Percentiles rank a stretch among this genome's conserved stretches.
Evolutionary conservation across 2,329 filamentous ascomycete genomes (phyloP).

Genomic region (Penicillium sclerotigenum): DNA sequence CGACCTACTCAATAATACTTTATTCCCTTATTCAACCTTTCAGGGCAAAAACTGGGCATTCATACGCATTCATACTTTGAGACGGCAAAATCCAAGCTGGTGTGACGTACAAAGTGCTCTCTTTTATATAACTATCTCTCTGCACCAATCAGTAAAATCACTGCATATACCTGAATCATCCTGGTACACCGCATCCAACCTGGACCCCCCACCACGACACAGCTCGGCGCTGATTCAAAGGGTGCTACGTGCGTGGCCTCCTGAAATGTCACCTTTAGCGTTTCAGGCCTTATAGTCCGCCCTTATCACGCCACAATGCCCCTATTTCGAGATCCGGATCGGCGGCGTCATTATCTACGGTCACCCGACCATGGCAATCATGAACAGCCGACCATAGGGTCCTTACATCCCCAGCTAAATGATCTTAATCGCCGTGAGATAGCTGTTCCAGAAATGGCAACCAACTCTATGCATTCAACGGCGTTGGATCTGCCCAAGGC

Average conservation of each 20-base stretch:
- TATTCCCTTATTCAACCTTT: background rate
- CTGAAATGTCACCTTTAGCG: constrained; percentile 27
- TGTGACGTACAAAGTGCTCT: background rate
- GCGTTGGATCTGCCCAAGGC: constrained; percentile 19
- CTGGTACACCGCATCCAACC: constrained; percentile 23
- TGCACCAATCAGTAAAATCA: constrained; percentile 14
- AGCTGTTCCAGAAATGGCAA: constrained; percentile 13
- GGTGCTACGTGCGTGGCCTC: constrained; percentile 12
- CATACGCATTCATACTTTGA: background rate
- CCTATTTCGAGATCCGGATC: constrained; percentile 36
- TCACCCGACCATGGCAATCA: constrained; percentile 20
- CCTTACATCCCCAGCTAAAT: constrained; percentile 15
- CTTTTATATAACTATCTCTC: constrained; percentile 9
- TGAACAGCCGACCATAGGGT: constrained; percentile 13
- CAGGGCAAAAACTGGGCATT: background rate
- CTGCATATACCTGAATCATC: constrained; percentile 15
- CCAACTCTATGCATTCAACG: constrained; percentile 12
- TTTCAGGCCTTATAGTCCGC: constrained; percentile 15
- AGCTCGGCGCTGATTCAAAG: constrained; percentile 9
- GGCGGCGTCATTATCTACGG: constrained; percentile 28
- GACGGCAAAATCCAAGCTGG: background rate
- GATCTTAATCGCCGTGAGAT: constrained; percentile 6
- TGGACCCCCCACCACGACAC: constrained; percentile 16
- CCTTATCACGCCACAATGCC: constrained; percentile 31
- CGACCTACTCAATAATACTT: background rate